Percentiles rank a stretch among this genome's conserved stretches.
Evolutionary conservation across 805 yeast species (phyloP).

Genomic region (Wickerhamomyces hampshirensis): DNA sequence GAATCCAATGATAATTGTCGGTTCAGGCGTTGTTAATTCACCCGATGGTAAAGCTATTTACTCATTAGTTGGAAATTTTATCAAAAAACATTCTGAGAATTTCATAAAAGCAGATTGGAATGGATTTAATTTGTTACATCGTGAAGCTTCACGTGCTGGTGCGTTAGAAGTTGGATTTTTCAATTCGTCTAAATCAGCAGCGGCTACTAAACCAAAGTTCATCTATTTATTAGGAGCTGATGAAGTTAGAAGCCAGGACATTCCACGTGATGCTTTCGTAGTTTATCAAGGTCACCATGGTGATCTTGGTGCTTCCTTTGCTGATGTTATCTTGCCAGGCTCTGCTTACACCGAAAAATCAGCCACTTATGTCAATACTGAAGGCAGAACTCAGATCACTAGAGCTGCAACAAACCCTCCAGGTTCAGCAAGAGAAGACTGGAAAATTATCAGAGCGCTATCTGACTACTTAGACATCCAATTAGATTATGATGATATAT

Average conservation of each 20-base stretch:
- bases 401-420: constrained; percentile 87
- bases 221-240: constrained; percentile 82
- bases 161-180: constrained; percentile 83
- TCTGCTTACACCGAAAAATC: constrained; percentile 86
- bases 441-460: constrained; percentile 82
- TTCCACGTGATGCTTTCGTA: constrained; percentile 83
- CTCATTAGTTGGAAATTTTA: constrained; percentile 57
- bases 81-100: constrained; percentile 41
- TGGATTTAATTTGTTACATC: constrained; percentile 73
- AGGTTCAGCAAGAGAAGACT: constrained; percentile 87
- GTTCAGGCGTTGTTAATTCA: constrained; percentile 72
- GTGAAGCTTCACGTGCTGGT: constrained; percentile 85
- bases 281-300: constrained; percentile 92
- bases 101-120: constrained; percentile 74
- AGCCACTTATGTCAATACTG: constrained; percentile 83
- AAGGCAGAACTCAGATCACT: constrained; percentile 81
- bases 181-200: constrained; percentile 30
- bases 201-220: constrained; percentile 59
- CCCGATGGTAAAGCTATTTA: constrained; percentile 58
- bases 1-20: constrained; percentile 74
- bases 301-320: constrained; percentile 81
- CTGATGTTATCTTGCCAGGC: constrained; percentile 84
- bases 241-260: constrained; percentile 61
- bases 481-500: constrained; percentile 71
- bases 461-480: constrained; percentile 69